Base-by-base conservation (phyloP, 495 filamentous ascomycete genomes). In the Aspergillus funiculosus region DNA sequence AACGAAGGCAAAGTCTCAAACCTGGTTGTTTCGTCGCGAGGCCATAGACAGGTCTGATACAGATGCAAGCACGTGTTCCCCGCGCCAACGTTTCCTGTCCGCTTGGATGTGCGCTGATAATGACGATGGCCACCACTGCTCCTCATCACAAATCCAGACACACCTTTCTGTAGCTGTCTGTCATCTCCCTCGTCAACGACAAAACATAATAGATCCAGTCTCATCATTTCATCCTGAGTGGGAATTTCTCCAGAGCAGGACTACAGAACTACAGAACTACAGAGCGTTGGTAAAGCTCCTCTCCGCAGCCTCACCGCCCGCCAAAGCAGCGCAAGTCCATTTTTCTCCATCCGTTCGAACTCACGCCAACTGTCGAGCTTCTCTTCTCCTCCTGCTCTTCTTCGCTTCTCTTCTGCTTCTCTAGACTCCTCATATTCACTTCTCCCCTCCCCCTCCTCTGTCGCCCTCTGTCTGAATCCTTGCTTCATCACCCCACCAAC, bases 41-140 rank as follows among this genome's bases (percentile, higher is more conserved):
- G 31, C 15, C 15, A 14, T 40, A 48, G 46, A 48, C 20, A 25
- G 10, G 32, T 15, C 42, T 43, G 42, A 50, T 47, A 28, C 40
- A 25, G 48, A 49, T 54, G 39, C 43, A 50, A 50, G 49, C 56
- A 59, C 56, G 59, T 64, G 58, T 55, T 50, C 45, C 39, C 53
- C 54, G 60, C 61, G 60, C 63, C 63, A 64, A 24, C 42, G 25
- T 24, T 37, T 42, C 29, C 25, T n/a, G 25, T 19, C 29, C 14
- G 11, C n/a, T 43, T 31, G n/a, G n/a, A n/a, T n/a, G n/a, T n/a
- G n/a, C n/a, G n/a, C n/a, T n/a, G n/a, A n/a, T n/a, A n/a, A n/a
- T n/a, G n/a, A n/a, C n/a, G n/a, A n/a, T n/a, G n/a, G n/a, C n/a
- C 18, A 32, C 40, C 21, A 34, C 40, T 25, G 28, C 40, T 43